Evolutionary conservation across 2,329 filamentous ascomycete genomes (phyloP).

Genomic region (Shiraia sp.): DNA sequence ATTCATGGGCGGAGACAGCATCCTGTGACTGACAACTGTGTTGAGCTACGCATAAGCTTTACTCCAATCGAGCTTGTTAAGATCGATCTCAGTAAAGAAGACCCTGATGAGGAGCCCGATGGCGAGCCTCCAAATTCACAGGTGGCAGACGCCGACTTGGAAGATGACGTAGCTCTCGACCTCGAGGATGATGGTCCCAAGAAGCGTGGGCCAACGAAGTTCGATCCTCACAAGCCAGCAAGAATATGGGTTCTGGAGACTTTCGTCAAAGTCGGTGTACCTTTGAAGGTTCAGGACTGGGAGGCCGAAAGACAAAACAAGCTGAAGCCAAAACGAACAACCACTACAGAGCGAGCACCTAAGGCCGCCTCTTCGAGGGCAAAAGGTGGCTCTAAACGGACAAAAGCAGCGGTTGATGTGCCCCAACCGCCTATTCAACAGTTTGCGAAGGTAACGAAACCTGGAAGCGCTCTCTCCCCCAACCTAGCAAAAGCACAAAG

Average conservation of each 20-base stretch:
- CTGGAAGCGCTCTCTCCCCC: slow-evolving; percentile 25
- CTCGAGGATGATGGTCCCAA: slow-evolving; percentile 47
- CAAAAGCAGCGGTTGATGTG: slow-evolving; percentile 21
- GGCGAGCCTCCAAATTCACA: slow-evolving; percentile 18
- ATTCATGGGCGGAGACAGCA: slow-evolving; percentile 72
- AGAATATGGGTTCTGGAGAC: slow-evolving; percentile 71
- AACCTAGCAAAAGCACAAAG: slow-evolving; percentile 23
- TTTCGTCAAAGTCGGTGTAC: slow-evolving; percentile 66
- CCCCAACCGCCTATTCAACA: slow-evolving; percentile 29
- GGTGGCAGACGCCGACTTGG: slow-evolving; percentile 27
- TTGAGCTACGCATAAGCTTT: slow-evolving; percentile 79
- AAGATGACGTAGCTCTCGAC: slow-evolving; percentile 36
- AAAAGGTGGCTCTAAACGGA: slow-evolving; percentile 23
- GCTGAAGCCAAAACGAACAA: slow-evolving; percentile 24
- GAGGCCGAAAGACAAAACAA: slow-evolving; percentile 48
- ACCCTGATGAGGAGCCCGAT: slow-evolving; percentile 68
- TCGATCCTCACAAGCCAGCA: slow-evolving; percentile 68
- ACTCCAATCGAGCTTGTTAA: slow-evolving; percentile 76
- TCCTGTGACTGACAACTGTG: slow-evolving; percentile 71
- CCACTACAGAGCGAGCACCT: slow-evolving; percentile 24
- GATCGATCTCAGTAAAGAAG: slow-evolving; percentile 74
- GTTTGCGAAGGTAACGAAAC: slow-evolving; percentile 44
- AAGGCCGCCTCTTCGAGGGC: slow-evolving; percentile 22
- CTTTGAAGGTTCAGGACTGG: slow-evolving; percentile 68
- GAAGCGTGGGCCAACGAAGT: slow-evolving; percentile 52